Conservation (phyloP, 257 asterid species). For the Solanum etuberosum region DNA sequence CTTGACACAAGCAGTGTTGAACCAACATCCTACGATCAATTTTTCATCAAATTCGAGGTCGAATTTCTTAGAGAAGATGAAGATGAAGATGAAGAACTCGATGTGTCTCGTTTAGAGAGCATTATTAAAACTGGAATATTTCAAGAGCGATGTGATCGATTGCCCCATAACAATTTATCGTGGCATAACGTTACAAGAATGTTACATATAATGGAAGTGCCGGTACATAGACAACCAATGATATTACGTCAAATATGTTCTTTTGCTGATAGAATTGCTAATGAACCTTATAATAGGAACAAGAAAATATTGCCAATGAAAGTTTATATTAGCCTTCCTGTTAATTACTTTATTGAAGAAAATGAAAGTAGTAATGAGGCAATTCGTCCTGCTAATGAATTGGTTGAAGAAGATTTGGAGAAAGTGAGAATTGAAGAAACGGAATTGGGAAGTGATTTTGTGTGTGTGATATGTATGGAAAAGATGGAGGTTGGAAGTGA, state of each 20-base stretch:
- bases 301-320: slow-evolving; percentile 1
- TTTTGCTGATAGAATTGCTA: background rate
- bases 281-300: background rate
- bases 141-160: background rate
- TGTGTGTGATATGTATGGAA: slow-evolving; percentile 8
- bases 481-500: background rate
- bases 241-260: background rate
- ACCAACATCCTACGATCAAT: background rate
- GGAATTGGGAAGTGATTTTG: background rate
- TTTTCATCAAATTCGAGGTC: background rate
- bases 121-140: background rate
- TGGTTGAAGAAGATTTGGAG: background rate
- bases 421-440: background rate
- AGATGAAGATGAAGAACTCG: background rate
- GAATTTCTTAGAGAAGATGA: background rate
- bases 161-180: background rate
- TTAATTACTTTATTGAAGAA: background rate
- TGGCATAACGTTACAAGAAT: background rate
- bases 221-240: background rate
- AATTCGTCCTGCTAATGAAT: background rate
- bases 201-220: background rate
- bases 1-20: background rate
- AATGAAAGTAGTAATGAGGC: background rate
- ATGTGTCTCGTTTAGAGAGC: background rate
- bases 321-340: background rate